A percentile compares a stretch with the other conserved stretches of the same genome.
Conservation (phyloP, 768 basidiomycete genomes). For the Phanerochaete carnosa region DNA sequence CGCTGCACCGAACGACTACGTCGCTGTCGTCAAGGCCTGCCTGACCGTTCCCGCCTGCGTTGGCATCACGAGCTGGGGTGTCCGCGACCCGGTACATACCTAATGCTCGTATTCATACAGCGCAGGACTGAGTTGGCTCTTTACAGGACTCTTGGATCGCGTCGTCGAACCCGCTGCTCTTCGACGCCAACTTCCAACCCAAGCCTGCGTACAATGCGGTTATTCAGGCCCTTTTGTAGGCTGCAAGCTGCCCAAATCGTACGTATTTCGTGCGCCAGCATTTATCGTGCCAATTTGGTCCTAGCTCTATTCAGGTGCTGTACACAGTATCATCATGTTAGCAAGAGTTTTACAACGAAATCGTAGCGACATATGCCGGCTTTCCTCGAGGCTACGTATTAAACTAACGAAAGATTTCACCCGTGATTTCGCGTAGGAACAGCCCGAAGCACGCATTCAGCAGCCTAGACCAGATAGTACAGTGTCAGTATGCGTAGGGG, state of each 20-base stretch:
- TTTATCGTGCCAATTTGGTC: not conserved
- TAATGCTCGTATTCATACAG: not conserved
- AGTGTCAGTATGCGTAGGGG: no score
- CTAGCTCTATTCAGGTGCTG: no score
- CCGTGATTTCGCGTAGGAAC: no score
- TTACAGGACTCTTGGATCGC: slow-evolving; percentile 45
- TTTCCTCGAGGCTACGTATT: no score
- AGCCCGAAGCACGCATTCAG: no score
- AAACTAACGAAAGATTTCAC: no score
- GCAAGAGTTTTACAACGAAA: no score
- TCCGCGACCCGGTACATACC: slow-evolving; percentile 38
- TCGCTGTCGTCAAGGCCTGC: slow-evolving; percentile 43
- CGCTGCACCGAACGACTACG: slow-evolving; percentile 40
- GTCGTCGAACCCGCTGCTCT: slow-evolving; percentile 40
- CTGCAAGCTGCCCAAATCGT: no score
- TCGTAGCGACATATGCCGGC: no score
- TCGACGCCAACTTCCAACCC: slow-evolving; percentile 42
- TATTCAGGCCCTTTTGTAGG: slow-evolving; percentile 23
- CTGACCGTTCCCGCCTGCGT: slow-evolving; percentile 38
- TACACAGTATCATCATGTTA: no score
- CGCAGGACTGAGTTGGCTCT: not conserved
- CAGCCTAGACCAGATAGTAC: no score
- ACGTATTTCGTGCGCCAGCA: no score
- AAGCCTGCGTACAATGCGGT: slow-evolving; percentile 37
- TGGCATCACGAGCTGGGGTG: slow-evolving; percentile 49